A percentile compares a stretch with the other conserved stretches of the same genome.
These are phyloP conservation scores for Theobroma cacao DNA, from an alignment of 345 rosid genomes.

Conservation along the genomic window DNA sequence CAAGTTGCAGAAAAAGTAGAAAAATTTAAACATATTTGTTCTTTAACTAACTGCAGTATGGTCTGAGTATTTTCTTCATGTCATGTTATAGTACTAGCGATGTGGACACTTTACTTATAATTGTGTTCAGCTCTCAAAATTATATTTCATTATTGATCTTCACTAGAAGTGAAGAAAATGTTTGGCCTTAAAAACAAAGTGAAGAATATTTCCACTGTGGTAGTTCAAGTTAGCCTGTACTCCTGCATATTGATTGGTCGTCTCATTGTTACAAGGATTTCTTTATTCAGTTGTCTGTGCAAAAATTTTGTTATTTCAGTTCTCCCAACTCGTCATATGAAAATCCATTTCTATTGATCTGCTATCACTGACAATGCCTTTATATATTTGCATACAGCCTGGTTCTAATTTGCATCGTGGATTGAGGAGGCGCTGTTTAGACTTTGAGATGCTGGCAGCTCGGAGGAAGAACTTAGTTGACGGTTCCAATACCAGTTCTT, in stretches of 20 bases:
- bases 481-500: constrained; percentile 31
- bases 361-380: constrained; percentile 13
- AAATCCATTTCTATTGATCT: not conserved
- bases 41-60: not conserved
- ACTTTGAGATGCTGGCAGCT: constrained; percentile 70
- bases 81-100: not conserved
- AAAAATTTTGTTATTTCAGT: not conserved
- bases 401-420: constrained; percentile 68
- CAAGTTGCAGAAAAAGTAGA: not conserved
- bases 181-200: no score
- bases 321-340: not conserved
- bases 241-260: not conserved
- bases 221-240: not conserved
- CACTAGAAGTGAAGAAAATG: no score
- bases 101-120: not conserved
- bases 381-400: constrained; percentile 39
- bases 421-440: constrained; percentile 89
- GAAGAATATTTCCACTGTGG: not conserved
- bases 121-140: not conserved
- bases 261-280: not conserved
- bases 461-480: constrained; percentile 43
- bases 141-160: not conserved
- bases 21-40: not conserved
- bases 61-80: not conserved
- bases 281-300: not conserved